These are phyloP conservation scores for Penicillium macrosclerotiorum DNA, from an alignment of 495 filamentous ascomycete species.

Conservation along the genomic window DNA sequence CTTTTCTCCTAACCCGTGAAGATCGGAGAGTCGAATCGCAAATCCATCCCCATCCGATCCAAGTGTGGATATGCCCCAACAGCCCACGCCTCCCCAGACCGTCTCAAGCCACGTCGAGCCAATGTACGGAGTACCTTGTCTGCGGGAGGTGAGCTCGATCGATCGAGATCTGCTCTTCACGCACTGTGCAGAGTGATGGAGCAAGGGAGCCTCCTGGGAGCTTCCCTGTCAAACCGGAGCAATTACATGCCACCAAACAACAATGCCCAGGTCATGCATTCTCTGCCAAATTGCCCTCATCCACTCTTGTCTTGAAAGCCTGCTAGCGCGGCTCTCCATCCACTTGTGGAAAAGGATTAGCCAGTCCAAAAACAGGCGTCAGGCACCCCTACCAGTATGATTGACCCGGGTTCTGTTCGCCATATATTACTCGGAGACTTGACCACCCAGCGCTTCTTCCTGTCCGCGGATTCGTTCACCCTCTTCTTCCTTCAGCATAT, in stretches of 20 bases:
- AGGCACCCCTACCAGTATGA: constrained; percentile 21
- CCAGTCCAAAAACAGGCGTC: constrained; percentile 18
- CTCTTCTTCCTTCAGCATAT: constrained; percentile 3
- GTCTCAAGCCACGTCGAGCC: constrained; percentile 11
- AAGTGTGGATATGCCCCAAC: constrained; percentile 8
- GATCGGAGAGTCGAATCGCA: constrained; percentile 15
- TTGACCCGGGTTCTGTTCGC: constrained; percentile 7
- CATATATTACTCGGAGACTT: constrained; percentile 13
- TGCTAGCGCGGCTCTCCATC: constrained; percentile 30
- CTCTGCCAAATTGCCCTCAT: constrained; percentile 13
- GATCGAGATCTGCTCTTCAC: constrained; percentile 20
- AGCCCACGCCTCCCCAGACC: constrained; percentile 10
- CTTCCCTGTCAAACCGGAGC: constrained; percentile 7
- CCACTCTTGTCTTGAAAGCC: constrained; percentile 19
- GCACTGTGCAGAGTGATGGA: constrained; percentile 1
- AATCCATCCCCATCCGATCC: constrained; percentile 9
- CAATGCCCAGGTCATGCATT: constrained; percentile 9
- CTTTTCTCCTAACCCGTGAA: constrained; percentile 8
- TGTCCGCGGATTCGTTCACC: constrained; percentile 6
- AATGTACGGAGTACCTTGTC: constrained; percentile 9
- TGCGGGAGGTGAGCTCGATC: constrained; percentile 15
- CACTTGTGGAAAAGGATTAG: constrained; percentile 20
- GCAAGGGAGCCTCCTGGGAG: constrained; percentile 5
- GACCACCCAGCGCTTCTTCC: constrained; percentile 19
- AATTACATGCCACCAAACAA: constrained; percentile 7